Base-by-base conservation (phyloP, 1,284 basidiomycete genomes). In the Grifola frondosa region DNA sequence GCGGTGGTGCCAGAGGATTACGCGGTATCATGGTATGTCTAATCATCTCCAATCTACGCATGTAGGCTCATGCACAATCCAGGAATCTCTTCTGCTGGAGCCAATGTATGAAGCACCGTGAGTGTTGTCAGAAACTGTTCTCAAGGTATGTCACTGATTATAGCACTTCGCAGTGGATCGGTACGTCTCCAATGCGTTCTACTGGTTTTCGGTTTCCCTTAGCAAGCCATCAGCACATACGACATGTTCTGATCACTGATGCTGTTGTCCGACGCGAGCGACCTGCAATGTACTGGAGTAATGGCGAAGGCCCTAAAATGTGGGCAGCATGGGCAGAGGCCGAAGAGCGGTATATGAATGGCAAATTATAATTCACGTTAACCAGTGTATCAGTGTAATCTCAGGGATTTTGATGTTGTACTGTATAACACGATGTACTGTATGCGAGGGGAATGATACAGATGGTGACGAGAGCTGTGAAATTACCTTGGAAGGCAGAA, bases 101-200 rank as follows among this genome's bases (percentile, higher is more conserved):
- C 75, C 90, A 1, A 95, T 96, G 91, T 95, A 90, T 62, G 91
- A 95, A 69, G 85, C 78, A 58, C 91, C 80, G 91, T 94, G 64
- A 80, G 91, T 84, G n/a, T 6, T 28, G 29, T 31, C 17, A 32
- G 20, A 23, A 11, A 6, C 31, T 22, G 32, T 21, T 40, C 23
- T 43, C 21, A 12, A 38, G 24, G 38, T 29, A 13, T 31, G 16
- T 46, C 45, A 33, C 40, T 48, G 17, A 49, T 40, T 28, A 29
- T 39, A 34, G 29, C 19, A 42, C 16, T 36, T 47, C 15, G 9
- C 24, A 50, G 48, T 16, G 37, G 48, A 15, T 52, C 44, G 30
- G 43, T 49, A 40, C 17, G 40, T 28, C 8, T 37, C 15, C 40
- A 29, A 29, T 30, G 11, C 24, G 13, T 35, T 24, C 17, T 34